Base-by-base conservation (phyloP, 148 eudicot genomes). In the Camellia japonica region DNA sequence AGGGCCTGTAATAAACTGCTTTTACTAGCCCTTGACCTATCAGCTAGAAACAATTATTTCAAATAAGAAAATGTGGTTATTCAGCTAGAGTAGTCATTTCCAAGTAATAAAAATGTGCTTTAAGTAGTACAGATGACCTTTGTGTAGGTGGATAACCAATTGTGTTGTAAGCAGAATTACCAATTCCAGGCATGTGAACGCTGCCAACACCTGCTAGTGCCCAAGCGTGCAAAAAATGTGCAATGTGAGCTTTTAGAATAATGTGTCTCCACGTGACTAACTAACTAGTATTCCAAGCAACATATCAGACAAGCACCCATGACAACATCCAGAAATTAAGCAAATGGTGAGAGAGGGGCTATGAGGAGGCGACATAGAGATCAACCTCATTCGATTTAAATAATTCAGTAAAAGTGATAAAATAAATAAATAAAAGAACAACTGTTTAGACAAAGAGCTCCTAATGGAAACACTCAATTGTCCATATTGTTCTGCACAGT, bases 161-260 rank as follows among this genome's bases (percentile, higher is more conserved):
- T 81, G 87, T 95, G 97, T 88, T 87, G 98, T 92, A 80, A 89
- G 97, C 91, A 88, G 97, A 92, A 90, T 91, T 92, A 93, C 86
- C 86, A 91, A 92, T 84, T 90, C 99, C 97, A 83, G 94, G 97
- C 88, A 84, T 80, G 90, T 93, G 93, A 85, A 86, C 61, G 99
- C 99, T 93, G 92, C 97, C 93, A 93, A 90, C 77, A 91, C 97
- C 99, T 93, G 97, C 92, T 92, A 92, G 99, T 95, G 99, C 90
- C 92, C 96, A 92, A 80, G 87, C 80, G 94, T 93, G 93, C 88
- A 90, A 93, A 91, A 93, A 89, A 91, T 93, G 99, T 95, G 99
- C 87, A 83, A 83, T 73, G 91, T 95, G 97, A 95, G 99, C 88
- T 87, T 84, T 89, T 86, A 90, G 84, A 85, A 86, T 78, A 82